A percentile compares a stretch with the other conserved stretches of the same genome.
These are phyloP conservation scores for Spencermartinsiella ligniputridi DNA, from an alignment of 1,139 yeast species.

Conservation along the genomic window DNA sequence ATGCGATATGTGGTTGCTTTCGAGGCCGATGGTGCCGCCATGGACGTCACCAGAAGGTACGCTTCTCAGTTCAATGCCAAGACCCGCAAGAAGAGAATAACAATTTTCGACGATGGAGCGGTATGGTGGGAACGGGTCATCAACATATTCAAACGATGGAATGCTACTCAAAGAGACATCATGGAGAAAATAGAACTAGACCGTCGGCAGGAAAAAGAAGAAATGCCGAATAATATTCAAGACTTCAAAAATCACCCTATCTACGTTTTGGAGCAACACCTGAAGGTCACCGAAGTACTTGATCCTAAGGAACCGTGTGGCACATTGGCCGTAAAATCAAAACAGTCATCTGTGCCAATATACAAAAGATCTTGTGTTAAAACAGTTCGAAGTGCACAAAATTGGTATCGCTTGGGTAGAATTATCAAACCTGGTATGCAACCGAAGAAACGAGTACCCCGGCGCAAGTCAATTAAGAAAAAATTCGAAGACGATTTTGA, in stretches of 20 bases:
- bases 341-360: slow-evolving; percentile 38
- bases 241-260: slow-evolving; percentile 87
- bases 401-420: slow-evolving; percentile 85
- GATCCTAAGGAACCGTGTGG: slow-evolving; percentile 74
- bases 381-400: slow-evolving; percentile 63
- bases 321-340: slow-evolving; percentile 41
- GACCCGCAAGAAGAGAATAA: slow-evolving; percentile 67
- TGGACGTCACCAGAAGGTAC: slow-evolving; percentile 86
- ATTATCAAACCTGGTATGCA: slow-evolving; percentile 65
- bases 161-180: slow-evolving; percentile 50
- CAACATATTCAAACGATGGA: slow-evolving; percentile 33
- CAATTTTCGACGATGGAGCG: slow-evolving; percentile 47
- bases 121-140: slow-evolving; percentile 58
- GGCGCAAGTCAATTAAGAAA: slow-evolving; percentile 19
- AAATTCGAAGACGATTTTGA: slow-evolving; percentile 22
- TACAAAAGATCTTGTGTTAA: slow-evolving; percentile 65
- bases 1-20: slow-evolving; percentile 73
- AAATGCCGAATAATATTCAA: slow-evolving; percentile 77
- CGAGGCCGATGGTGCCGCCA: slow-evolving; percentile 58
- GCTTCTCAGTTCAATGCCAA: slow-evolving; percentile 67
- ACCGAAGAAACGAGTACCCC: slow-evolving; percentile 48
- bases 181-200: slow-evolving; percentile 68
- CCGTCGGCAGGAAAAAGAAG: slow-evolving; percentile 66
- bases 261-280: slow-evolving; percentile 74
- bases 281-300: slow-evolving; percentile 66